phyloP scores from a whole-genome alignment of 2,329 filamentous ascomycete species.

The Beauveria pseudobassiana region DNA sequence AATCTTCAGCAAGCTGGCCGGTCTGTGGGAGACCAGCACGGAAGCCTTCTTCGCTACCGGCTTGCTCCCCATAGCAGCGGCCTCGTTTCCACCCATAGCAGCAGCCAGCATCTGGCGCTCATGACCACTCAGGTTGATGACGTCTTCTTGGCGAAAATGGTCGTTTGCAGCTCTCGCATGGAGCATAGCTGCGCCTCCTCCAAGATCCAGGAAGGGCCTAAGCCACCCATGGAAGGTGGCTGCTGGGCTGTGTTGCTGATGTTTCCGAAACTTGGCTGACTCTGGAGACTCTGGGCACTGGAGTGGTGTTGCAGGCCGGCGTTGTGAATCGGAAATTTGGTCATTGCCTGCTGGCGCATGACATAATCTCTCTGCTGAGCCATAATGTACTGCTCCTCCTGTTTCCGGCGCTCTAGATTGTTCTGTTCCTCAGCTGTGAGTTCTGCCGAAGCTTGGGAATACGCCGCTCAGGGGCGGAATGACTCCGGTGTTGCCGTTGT shows the following conservation, averaged over 20 bases:
- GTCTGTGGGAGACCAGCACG: slow-evolving; percentile 42
- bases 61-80: slow-evolving; percentile 29
- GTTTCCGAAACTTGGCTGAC: slow-evolving; percentile 92
- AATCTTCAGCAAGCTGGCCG: slow-evolving; percentile 45
- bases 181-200: slow-evolving; percentile 33
- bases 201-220: slow-evolving; percentile 61
- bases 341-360: slow-evolving; percentile 73
- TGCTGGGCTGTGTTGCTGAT: slow-evolving; percentile 72
- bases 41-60: slow-evolving; percentile 29
- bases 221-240: slow-evolving; percentile 48
- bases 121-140: slow-evolving; percentile 53
- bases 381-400: slow-evolving; percentile 96
- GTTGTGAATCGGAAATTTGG: slow-evolving; percentile 58
- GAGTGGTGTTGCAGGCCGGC: slow-evolving; percentile 76
- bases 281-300: slow-evolving; percentile 91
- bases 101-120: slow-evolving; percentile 46
- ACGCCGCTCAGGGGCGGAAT: slow-evolving; percentile 86
- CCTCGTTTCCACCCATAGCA: slow-evolving; percentile 27
- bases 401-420: slow-evolving; percentile 89
- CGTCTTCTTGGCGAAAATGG: slow-evolving; percentile 62
- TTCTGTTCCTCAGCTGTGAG: slow-evolving; percentile 96
- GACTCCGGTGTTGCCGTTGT: slow-evolving; percentile 51
- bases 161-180: slow-evolving; percentile 32
- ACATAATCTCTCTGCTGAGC: slow-evolving; percentile 92
- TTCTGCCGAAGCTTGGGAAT: slow-evolving; percentile 91